phyloP scores from a whole-genome alignment of 2,329 filamentous ascomycete genomes.

The Sphaerostilbella broomeana region DNA sequence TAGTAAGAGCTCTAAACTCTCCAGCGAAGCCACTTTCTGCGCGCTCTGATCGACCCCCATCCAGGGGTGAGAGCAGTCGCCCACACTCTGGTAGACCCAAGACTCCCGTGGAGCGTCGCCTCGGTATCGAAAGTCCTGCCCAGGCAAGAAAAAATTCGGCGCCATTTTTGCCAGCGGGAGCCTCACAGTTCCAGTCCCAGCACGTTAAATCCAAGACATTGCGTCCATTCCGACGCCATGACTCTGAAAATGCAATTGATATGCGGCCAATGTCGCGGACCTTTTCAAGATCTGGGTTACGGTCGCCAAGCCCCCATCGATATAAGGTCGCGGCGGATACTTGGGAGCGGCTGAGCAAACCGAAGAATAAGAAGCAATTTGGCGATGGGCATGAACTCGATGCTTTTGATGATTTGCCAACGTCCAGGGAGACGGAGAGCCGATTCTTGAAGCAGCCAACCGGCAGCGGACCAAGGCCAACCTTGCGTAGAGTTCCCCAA shows the following conservation, averaged over 20 bases:
- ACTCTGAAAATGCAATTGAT: constrained; percentile 66
- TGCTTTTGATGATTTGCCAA: constrained; percentile 89
- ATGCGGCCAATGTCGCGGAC: constrained; percentile 51
- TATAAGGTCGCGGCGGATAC: constrained; percentile 40
- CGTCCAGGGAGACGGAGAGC: constrained; percentile 73
- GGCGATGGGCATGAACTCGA: constrained; percentile 91
- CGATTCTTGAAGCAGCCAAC: constrained; percentile 76
- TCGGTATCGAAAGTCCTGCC: constrained; percentile 46
- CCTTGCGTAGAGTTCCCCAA: constrained; percentile 50
- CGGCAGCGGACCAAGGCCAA: constrained; percentile 59
- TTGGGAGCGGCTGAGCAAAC: constrained; percentile 66
- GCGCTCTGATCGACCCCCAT: constrained; percentile 53
- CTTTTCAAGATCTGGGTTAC: constrained; percentile 50
- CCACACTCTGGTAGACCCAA: constrained; percentile 55
- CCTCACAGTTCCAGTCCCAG: constrained; percentile 67
- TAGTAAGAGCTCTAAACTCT: constrained; percentile 46
- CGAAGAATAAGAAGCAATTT: constrained; percentile 53
- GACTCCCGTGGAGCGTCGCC: constrained; percentile 61
- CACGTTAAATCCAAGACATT: constrained; percentile 66
- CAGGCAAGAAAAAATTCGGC: constrained; percentile 52
- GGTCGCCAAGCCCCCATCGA: constrained; percentile 54
- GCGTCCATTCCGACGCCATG: constrained; percentile 69
- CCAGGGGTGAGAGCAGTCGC: constrained; percentile 47
- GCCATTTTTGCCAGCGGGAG: constrained; percentile 75
- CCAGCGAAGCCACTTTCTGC: constrained; percentile 42